A percentile compares a stretch with the other conserved stretches of the same genome.
phyloP scores from a whole-genome alignment of 1,284 basidiomycete species.

The Schizophyllum commune region DNA sequence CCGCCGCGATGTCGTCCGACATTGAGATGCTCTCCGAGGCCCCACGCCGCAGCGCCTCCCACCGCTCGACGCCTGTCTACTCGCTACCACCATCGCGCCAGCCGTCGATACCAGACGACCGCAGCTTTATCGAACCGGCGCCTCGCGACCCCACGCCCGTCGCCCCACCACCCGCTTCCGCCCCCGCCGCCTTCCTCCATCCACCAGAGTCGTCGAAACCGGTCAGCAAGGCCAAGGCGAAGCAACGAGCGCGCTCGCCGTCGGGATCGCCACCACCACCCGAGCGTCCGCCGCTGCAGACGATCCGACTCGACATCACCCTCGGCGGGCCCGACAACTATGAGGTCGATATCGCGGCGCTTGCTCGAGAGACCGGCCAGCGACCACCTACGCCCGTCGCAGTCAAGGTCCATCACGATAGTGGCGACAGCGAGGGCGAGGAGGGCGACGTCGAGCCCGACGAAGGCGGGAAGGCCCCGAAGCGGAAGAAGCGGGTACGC shows the following conservation, averaged over 20 bases:
- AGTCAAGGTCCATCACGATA: conserved; percentile 21
- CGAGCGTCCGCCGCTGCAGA: conserved; percentile 47
- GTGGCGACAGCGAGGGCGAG: conserved; percentile 44
- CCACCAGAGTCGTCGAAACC: background rate
- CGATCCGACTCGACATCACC: conserved; percentile 59
- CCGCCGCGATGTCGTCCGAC: background rate
- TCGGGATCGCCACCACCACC: conserved; percentile 37
- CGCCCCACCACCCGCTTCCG: background rate
- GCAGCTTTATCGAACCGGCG: background rate
- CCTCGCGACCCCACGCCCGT: too few relatives aligned
- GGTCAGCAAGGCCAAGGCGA: background rate
- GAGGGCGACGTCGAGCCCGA: conserved; percentile 34
- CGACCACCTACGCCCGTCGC: conserved; percentile 47
- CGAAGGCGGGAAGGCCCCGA: conserved; percentile 35
- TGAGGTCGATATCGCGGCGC: conserved; percentile 54
- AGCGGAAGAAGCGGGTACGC: conserved; percentile 4
- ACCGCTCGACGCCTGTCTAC: background rate
- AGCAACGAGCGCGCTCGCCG: background rate
- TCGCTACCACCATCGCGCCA: background rate
- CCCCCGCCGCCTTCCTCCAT: background rate
- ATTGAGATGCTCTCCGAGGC: background rate
- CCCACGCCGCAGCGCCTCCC: background rate
- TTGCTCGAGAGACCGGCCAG: conserved; percentile 60
- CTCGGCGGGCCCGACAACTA: conserved; percentile 69
- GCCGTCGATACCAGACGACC: background rate